Evolutionary conservation across 1,284 basidiomycete species (phyloP).

Genomic region (Cystobasidium pallidum): DNA sequence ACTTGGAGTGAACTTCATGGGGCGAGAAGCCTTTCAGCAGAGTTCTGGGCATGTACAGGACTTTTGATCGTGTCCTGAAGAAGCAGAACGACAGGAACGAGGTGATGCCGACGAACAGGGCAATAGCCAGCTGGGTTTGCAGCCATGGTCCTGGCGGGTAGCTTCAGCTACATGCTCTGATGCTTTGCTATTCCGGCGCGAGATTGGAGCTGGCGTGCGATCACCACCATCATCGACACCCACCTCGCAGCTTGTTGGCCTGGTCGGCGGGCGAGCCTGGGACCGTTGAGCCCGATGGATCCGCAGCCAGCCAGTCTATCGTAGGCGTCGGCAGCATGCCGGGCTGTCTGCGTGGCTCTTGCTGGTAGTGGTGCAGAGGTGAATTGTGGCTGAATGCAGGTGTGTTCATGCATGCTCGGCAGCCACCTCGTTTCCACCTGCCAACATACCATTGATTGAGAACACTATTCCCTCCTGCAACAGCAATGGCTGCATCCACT

Average conservation of each 20-base stretch:
- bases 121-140: conserved; percentile 82
- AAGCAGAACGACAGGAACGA: conserved; percentile 88
- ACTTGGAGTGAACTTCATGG: conserved; percentile 79
- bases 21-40: conserved; percentile 93
- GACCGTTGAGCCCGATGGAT: conserved; percentile 24
- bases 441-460: background rate
- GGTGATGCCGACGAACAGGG: conserved; percentile 72
- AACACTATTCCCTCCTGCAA: too few species aligned
- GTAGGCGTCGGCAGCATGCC: conserved; percentile 14
- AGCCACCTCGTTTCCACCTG: background rate
- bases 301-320: conserved; percentile 24
- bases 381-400: background rate
- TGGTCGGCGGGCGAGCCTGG: conserved; percentile 42
- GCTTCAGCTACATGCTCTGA: background rate
- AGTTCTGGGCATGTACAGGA: conserved; percentile 87
- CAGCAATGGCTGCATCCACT: conserved; percentile 27
- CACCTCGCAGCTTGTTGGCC: conserved; percentile 44
- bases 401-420: too few species aligned
- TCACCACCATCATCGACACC: conserved; percentile 1
- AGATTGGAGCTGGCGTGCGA: background rate
- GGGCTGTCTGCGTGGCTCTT: background rate
- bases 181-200: background rate
- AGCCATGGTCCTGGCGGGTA: conserved; percentile 78
- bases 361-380: background rate
- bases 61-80: conserved; percentile 80